Base-by-base conservation (phyloP, 1,139 yeast species). In the Kodamaea sp. region DNA sequence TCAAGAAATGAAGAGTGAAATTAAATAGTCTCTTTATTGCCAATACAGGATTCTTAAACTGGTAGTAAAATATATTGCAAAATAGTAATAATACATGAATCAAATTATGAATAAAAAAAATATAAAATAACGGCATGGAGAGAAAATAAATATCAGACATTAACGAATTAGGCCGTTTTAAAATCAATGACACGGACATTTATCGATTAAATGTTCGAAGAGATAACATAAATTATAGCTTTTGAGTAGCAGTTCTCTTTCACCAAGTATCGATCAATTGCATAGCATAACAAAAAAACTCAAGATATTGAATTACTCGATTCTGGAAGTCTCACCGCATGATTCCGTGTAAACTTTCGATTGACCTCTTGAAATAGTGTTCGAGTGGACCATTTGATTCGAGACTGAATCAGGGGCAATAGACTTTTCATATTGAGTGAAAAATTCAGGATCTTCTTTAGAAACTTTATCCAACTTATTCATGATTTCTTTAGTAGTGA, bases 401-500 rank as follows among this genome's bases (percentile, higher is more conserved):
- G 58, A 49, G 20, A 51, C 46, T 4, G 46, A 43, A 27, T 44
- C 53, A 35, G 50, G 53, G 35, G 32, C 51, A 47, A 40, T 43
- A 49, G 32, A 44, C 49, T 48, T 57, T 27, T 57, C 59, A 46
- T 47, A 58, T 11, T 49, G 54, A 15, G 47, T 48, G 47, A 67
- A 67, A 37, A 51, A 63, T 10, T 49, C 44, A 2, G 67, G 64
- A 36, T 53, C 50, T 30, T 66, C 73, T 43, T 65, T 65, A 7
- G 54, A 42, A 4, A 49, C 51, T 45, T 62, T 63, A 7, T 64
- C 71, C 27, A 71, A 50, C 36, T 54, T 57, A 37, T 47, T 53
- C 58, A 62, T 55, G 15, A 72, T 65, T 33, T 71, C 77, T 45
- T 70, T 71, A 7, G 73, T 54, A 2, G 64, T 47, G 3, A 60